These are phyloP conservation scores for Gamsiella multidivaricata DNA, from an alignment of 192 early-diverging fungal genomes.

Conservation along the genomic window DNA sequence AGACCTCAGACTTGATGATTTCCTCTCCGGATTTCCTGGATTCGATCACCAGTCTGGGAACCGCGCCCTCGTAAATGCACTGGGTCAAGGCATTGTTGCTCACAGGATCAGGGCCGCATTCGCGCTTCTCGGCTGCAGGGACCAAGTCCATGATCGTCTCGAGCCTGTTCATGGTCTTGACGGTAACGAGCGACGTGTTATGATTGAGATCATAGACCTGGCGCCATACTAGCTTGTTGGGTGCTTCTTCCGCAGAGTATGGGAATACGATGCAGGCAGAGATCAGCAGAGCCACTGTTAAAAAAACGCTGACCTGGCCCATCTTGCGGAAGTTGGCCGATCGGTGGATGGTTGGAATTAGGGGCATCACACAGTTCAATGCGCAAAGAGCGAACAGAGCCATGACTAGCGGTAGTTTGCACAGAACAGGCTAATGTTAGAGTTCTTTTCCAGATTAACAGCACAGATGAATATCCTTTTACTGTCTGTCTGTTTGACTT, in stretches of 20 bases:
- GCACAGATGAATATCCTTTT: neutral
- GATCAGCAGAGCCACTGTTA: conserved; percentile 46
- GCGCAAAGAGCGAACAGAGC: conserved; percentile 47
- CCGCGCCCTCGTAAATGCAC: conserved; percentile 32
- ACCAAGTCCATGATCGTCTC: conserved; percentile 25
- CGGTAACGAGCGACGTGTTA: conserved; percentile 42
- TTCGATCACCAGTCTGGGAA: conserved; percentile 27
- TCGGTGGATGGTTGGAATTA: conserved; percentile 60
- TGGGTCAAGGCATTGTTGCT: conserved; percentile 29
- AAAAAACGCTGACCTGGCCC: conserved; percentile 27
- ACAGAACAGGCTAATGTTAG: neutral
- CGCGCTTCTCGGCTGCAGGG: conserved; percentile 19
- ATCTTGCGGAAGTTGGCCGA: conserved; percentile 47
- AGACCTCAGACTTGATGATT: conserved; percentile 39
- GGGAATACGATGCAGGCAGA: conserved; percentile 42
- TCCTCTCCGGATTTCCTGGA: conserved; percentile 31
- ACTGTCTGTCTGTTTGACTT: conserved; percentile 13
- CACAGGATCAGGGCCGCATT: conserved; percentile 34
- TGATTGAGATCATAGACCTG: conserved; percentile 54
- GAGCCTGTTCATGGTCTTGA: conserved; percentile 47
- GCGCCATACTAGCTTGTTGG: conserved; percentile 60
- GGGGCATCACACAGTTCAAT: conserved; percentile 52
- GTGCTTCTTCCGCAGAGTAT: conserved; percentile 51
- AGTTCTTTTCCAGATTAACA: neutral
- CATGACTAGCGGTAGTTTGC: conserved; percentile 46